Evolutionary conservation across 202 grass and related monocot species (phyloP).

Genomic region (Setaria italica): DNA sequence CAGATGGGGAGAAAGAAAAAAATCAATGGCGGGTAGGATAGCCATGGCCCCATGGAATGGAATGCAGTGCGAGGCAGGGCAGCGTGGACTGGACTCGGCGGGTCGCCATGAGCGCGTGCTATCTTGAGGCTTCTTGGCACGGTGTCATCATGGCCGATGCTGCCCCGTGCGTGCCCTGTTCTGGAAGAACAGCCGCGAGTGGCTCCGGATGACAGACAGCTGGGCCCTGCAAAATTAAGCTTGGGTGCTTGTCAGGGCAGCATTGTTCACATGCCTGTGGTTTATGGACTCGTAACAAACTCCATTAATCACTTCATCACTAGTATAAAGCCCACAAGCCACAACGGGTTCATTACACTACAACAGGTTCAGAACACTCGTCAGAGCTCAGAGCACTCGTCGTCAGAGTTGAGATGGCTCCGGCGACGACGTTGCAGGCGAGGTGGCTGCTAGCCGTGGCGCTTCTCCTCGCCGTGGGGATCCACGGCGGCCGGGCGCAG

Average conservation of each 20-base stretch:
- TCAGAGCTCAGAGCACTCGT: neutral
- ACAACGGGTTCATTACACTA: neutral
- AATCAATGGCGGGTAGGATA: conserved; percentile 41
- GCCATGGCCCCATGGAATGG: neutral
- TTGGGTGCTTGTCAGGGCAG: conserved; percentile 8
- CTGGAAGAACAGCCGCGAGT: neutral
- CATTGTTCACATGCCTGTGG: conserved; percentile 31
- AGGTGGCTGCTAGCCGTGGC: conserved; percentile 35
- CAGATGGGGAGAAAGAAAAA: conserved; percentile 44
- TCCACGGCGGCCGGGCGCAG: conserved; percentile 55
- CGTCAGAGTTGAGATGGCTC: neutral
- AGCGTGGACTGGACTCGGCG: conserved; percentile 23
- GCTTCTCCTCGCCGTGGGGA: conserved; percentile 48
- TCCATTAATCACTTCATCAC: conserved; percentile 11
- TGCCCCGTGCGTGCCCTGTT: neutral
- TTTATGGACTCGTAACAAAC: conserved; percentile 38
- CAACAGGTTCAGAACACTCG: neutral
- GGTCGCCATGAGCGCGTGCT: conserved; percentile 37
- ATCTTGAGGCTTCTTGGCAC: conserved; percentile 12
- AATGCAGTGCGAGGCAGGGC: conserved; percentile 32
- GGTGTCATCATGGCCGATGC: neutral
- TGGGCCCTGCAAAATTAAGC: neutral
- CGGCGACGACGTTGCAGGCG: conserved; percentile 9
- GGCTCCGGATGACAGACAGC: conserved; percentile 16
- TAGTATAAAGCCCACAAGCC: conserved; percentile 34